Evolutionary conservation across 2,329 filamentous ascomycete genomes (phyloP), one percentile per base, ranked within the genome.

Genomic region (Diaporthe citrichinensis): DNA sequence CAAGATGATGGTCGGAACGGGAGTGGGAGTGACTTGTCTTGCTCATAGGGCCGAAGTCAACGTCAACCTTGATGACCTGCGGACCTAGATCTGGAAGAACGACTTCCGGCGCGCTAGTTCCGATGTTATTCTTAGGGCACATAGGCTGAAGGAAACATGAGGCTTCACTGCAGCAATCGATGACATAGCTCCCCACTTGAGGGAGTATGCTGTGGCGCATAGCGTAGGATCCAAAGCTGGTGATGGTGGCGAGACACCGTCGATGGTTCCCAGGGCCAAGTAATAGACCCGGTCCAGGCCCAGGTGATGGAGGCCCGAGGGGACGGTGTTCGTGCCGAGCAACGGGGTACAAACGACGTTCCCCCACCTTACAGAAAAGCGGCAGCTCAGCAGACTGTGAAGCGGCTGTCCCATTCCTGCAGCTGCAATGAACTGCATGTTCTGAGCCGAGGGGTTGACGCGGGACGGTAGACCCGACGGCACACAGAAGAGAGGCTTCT

Each of bases 21-120:
- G n/a, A n/a, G n/a, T n/a, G 34, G 46, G 14, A 41, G 14, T 39
- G 14, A 1, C 28, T 2, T 28, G 65, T 55, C 49, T 69, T 39
- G n/a, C 23, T n/a, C 49, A n/a, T 31, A 69, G 65, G 49, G 65
- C 65, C 49, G 65, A 69, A 69, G 49, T 20, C n/a, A 69, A 39
- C 14, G n/a, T 31, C n/a, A 28, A 39, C 7, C 28, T 55, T 55
- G n/a, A 9, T 4, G 14, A 28, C 23, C 49, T 23, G 34, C 34
- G 5, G 28, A 41, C n/a, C 7, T 2, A 53, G 23, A 4, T 20
- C 31, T 36, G 23, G 31, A 53, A 53, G 31, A 36, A 28, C 3
- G 15, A 25, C 8, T 36, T n/a, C 28, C 14, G 17, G 5, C 31
- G 10, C 10, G 44, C 31, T 67, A 6, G 15, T 51, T 15, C 3